A percentile compares a stretch with the other conserved stretches of the same genome.
phyloP scores from a whole-genome alignment of 176 grass and related monocot species.

The Aegilops umbellulata region DNA sequence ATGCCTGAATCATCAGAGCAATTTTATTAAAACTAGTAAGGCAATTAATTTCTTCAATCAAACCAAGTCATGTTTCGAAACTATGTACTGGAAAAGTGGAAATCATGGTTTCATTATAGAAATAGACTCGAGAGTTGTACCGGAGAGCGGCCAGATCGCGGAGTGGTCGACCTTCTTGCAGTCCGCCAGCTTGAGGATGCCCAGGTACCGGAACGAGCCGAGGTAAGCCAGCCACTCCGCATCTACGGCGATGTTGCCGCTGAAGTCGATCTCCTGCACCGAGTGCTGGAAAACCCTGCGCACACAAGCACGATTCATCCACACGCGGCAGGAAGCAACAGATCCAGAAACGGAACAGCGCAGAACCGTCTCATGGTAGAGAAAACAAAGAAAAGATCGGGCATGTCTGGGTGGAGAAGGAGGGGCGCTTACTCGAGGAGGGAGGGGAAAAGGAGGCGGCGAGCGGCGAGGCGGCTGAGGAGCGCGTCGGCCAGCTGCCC shows the following conservation, averaged over 20 bases:
- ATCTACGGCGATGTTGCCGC: conserved; percentile 43
- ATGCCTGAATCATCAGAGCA: conserved; percentile 52
- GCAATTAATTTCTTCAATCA: not conserved
- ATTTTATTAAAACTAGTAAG: not conserved
- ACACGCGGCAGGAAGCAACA: not conserved
- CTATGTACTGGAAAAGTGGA: not conserved
- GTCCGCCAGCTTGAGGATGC: conserved; percentile 56
- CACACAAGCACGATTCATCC: not conserved
- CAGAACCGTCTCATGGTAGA: not conserved
- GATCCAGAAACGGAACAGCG: not conserved
- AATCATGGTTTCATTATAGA: not conserved
- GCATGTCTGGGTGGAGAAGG: not conserved
- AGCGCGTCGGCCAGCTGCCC: conserved; percentile 68
- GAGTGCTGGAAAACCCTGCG: conserved; percentile 68
- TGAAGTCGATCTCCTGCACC: conserved; percentile 67
- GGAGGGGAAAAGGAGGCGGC: conserved; percentile 70
- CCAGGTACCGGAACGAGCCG: conserved; percentile 59
- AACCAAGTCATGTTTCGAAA: not conserved
- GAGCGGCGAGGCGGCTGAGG: conserved; percentile 56
- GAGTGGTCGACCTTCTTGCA: conserved; percentile 66
- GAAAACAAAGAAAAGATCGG: not conserved
- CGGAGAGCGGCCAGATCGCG: conserved; percentile 66
- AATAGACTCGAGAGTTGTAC: conserved; percentile 27
- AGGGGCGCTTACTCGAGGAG: conserved; percentile 64
- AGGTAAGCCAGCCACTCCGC: conserved; percentile 88